phyloP scores from a whole-genome alignment of 768 basidiomycete genomes.

The Imleria badia region DNA sequence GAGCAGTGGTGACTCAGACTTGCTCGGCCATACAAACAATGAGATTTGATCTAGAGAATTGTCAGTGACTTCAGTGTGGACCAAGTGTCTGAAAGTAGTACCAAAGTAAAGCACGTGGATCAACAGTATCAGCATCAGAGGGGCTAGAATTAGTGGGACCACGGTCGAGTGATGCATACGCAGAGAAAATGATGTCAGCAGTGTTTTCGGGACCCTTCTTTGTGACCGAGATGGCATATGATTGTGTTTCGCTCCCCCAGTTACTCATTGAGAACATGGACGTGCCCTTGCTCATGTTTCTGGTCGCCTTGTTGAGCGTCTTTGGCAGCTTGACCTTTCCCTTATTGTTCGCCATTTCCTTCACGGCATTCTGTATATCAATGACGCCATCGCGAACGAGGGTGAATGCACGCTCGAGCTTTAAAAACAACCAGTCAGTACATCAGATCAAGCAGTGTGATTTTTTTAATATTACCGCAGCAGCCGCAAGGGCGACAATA shows the following conservation, averaged over 20 bases:
- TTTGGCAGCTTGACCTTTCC: not conserved
- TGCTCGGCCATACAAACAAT: not conserved
- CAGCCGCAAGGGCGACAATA: not conserved
- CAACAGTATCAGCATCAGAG: not conserved
- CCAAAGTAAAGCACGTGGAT: conserved; percentile 1
- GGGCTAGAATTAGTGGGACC: not conserved
- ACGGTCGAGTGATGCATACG: not conserved
- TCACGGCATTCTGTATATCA: not conserved
- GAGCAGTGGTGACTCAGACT: not conserved
- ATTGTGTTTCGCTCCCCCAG: not conserved
- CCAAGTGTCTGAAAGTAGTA: not conserved
- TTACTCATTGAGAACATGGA: conserved; percentile 4
- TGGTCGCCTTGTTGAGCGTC: not conserved
- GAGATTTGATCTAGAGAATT: not conserved
- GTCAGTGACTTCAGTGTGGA: not conserved
- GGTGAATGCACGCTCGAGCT: not conserved
- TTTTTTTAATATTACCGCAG: not conserved
- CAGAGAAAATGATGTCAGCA: not conserved
- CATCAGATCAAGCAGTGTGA: no score
- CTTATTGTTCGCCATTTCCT: conserved; percentile 6
- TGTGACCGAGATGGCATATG: not conserved
- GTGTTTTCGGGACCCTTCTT: conserved; percentile 1
- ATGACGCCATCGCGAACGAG: not conserved
- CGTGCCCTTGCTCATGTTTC: conserved; percentile 2
- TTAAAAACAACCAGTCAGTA: no score